These are phyloP conservation scores for Kodamaea hsintzibuensis DNA, from an alignment of 805 yeast genomes.

Conservation along the genomic window DNA sequence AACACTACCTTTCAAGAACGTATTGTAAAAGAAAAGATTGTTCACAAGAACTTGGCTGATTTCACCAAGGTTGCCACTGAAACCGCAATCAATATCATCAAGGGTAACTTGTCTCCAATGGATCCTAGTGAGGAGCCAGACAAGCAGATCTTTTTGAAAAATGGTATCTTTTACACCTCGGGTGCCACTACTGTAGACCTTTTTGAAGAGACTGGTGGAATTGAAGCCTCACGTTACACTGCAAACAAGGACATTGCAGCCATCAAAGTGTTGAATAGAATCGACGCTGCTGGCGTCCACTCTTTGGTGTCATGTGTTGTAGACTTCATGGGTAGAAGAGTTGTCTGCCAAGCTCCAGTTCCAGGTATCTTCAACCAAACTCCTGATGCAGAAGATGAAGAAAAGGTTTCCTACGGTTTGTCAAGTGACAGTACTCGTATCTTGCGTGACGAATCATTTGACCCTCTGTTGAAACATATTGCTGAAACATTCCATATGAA, in stretches of 20 bases:
- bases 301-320: slow-evolving; percentile 81
- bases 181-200: slow-evolving; percentile 59
- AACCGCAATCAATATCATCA: slow-evolving; percentile 75
- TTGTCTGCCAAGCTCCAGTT: slow-evolving; percentile 91
- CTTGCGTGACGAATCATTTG: slow-evolving; percentile 53
- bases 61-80: slow-evolving; percentile 74
- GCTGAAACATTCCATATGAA: slow-evolving; percentile 80
- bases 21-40: slow-evolving; percentile 70
- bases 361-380: slow-evolving; percentile 76
- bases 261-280: slow-evolving; percentile 63
- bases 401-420: slow-evolving; percentile 71
- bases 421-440: slow-evolving; percentile 59
- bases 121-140: slow-evolving; percentile 71
- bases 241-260: slow-evolving; percentile 77
- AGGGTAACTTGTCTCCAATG: slow-evolving; percentile 74
- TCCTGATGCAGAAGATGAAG: slow-evolving; percentile 42
- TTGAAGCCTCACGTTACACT: slow-evolving; percentile 82
- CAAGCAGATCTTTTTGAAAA: slow-evolving; percentile 69
- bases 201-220: slow-evolving; percentile 70
- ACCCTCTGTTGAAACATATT: slow-evolving; percentile 54
- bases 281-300: slow-evolving; percentile 63
- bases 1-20: slow-evolving; percentile 60
- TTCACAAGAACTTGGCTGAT: slow-evolving; percentile 70
- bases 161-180: slow-evolving; percentile 84
- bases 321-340: slow-evolving; percentile 86